Base-by-base conservation (phyloP, 768 basidiomycete species). In the Pholiota molesta region DNA sequence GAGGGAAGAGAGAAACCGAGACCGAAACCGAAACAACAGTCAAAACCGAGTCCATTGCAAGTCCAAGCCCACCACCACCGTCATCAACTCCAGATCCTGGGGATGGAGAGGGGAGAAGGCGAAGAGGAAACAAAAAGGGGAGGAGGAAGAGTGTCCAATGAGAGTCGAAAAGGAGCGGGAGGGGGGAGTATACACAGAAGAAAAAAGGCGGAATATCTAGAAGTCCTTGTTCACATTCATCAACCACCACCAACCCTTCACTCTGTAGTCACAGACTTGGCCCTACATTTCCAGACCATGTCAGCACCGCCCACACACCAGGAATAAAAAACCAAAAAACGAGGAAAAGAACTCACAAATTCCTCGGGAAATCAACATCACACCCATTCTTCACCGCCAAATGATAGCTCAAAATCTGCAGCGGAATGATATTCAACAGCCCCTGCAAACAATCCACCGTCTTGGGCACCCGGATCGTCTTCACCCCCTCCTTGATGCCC, bases 331-430 rank as follows among this genome's bases (percentile, higher is more conserved):
- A 54, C 9, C 19, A n/a, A n/a, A n/a, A n/a, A n/a, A n/a, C n/a
- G n/a, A n/a, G n/a, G n/a, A n/a, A n/a, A n/a, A n/a, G n/a, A n/a
- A 84, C 92, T 69, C 72, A 93, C 90, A 98, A 79, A 82, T 98
- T 98, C 72, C 97, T 84, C 45, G 97, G 97, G 89, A 97, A 97
- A 75, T 99, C 97, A 67, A 99, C 97, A 73, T 99, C 97, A 66
- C 93, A 95, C 33, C 96, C 97, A 73, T 95, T 95, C 81, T 85
- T 91, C 69, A 99, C 89, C 3, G 97, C 97, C 63, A 99, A 79
- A 79, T 99, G 96, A 77, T 99, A 99, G 65, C 92, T 94, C 62
- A 99, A 83, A 64, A 99, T 82, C 74, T 99, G 97, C 63, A 99
- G 83, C 42, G 97, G 97, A 60, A 99, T 90, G 76, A 99, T 91